Percentiles rank a stretch among this genome's conserved stretches.
phyloP scores from a whole-genome alignment of 1,139 yeast species.

The Yamadazyma buinensis region DNA sequence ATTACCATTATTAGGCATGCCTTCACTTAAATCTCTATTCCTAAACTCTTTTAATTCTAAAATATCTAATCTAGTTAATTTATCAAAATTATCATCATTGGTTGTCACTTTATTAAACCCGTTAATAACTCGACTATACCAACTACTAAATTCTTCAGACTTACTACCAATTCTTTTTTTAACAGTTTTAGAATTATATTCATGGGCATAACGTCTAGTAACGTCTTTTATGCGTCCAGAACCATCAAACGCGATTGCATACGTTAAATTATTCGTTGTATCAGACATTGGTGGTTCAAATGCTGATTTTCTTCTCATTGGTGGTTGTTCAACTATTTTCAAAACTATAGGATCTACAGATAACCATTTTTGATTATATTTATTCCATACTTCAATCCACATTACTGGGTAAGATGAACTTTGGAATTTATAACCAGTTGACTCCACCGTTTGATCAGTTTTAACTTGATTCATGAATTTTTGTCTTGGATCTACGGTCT shows the following conservation, averaged over 20 bases:
- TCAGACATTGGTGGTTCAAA: constrained; percentile 76
- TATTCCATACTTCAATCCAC: constrained; percentile 96
- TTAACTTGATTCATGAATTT: constrained; percentile 22
- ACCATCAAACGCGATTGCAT: constrained; percentile 74
- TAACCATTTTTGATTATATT: constrained; percentile 68
- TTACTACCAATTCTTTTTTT: constrained; percentile 63
- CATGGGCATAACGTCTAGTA: constrained; percentile 73
- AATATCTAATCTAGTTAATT: constrained; percentile 46
- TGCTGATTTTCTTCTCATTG: constrained; percentile 52
- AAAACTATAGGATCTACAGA: constrained; percentile 77
- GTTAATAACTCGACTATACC: constrained; percentile 55
- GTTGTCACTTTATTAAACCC: constrained; percentile 18
- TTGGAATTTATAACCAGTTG: constrained; percentile 11
- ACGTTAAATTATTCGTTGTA: constrained; percentile 56
- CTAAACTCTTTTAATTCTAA: constrained; percentile 70
- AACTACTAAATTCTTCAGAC: constrained; percentile 51
- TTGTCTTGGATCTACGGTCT: constrained; percentile 10
- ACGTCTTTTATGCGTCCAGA: constrained; percentile 71
- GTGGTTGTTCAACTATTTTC: constrained; percentile 60
- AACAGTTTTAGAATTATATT: constrained; percentile 69
- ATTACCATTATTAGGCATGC: constrained; percentile 78
- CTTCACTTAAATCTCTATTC: constrained; percentile 67
- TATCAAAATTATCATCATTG: constrained; percentile 12
- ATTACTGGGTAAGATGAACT: constrained; percentile 62
- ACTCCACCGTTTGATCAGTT: constrained; percentile 3